Conservation (phyloP, 371 early-diverging fungal genomes). For the Mucor plumbeus region DNA sequence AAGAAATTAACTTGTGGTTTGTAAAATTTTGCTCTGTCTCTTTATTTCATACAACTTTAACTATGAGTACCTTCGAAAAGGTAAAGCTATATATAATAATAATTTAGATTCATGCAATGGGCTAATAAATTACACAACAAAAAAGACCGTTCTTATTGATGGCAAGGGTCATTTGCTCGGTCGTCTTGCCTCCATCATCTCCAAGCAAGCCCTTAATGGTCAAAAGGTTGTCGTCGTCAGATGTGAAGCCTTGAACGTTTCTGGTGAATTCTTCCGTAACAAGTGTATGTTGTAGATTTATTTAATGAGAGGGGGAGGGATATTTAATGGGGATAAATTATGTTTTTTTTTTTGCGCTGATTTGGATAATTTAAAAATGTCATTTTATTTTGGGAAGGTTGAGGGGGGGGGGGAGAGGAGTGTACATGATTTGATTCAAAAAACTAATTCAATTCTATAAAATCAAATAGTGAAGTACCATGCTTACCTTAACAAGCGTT, state of each 20-base stretch:
- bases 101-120: not conserved
- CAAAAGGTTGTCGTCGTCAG: conserved; percentile 98
- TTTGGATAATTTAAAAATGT: not conserved
- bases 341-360: not conserved
- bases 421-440: not conserved
- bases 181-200: conserved; percentile 97
- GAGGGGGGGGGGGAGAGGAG: no score
- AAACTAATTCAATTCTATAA: not conserved
- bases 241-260: conserved; percentile 97
- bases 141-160: conserved; percentile 98
- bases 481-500: conserved; percentile 98
- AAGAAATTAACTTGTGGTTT: not conserved
- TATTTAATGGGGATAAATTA: not conserved
- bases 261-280: conserved; percentile 99
- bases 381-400: not conserved
- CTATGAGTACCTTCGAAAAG: conserved; percentile 10
- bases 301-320: not conserved
- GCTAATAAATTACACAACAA: not conserved
- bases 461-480: conserved; percentile 86
- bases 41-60: conserved; percentile 8
- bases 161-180: conserved; percentile 99
- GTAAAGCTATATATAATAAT: not conserved
- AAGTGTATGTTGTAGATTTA: conserved; percentile 77
- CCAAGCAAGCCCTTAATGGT: conserved; percentile 99
- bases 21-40: conserved; percentile 13